Conservation (phyloP, 208 protist species). For the Acanthamoeba lenticulata region DNA sequence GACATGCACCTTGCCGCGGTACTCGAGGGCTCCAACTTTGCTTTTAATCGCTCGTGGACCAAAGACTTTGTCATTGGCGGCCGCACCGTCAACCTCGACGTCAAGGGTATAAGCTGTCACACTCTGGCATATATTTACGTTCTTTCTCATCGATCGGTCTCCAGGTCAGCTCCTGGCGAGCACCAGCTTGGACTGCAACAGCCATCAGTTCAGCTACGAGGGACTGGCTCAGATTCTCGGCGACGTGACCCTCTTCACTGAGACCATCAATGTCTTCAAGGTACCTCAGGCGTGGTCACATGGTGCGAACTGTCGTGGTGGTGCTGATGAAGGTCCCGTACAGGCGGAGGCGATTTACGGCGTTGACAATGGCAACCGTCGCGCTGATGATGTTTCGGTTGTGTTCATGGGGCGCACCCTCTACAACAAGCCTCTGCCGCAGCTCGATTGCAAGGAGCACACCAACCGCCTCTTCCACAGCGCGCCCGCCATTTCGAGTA, state of each 20-base stretch:
- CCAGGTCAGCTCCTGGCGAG: conserved; percentile 71
- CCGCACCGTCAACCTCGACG: conserved; percentile 32
- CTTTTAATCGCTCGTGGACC: conserved; percentile 66
- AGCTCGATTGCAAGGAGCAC: conserved; percentile 73
- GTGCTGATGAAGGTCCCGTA: no score
- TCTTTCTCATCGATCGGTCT: no score
- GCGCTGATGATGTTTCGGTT: conserved; percentile 64
- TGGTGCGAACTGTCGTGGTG: no score
- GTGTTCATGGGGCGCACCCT: conserved; percentile 62
- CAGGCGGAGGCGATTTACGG: conserved; percentile 76
- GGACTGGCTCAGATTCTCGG: conserved; percentile 34
- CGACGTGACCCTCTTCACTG: conserved; percentile 59
- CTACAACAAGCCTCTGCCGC: conserved; percentile 63
- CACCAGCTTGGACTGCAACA: conserved; percentile 80
- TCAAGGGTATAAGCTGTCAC: no score
- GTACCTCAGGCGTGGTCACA: no score
- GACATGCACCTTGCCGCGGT: neutral
- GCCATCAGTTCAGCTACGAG: conserved; percentile 75
- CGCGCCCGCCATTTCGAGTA: conserved; percentile 24
- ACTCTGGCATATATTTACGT: no score
- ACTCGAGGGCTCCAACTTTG: conserved; percentile 45
- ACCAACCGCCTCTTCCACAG: conserved; percentile 68
- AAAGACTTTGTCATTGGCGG: conserved; percentile 60
- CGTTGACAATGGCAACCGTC: conserved; percentile 1
- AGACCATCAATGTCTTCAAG: conserved; percentile 35